These are phyloP conservation scores for Chytriomyces hyalinus DNA, from an alignment of 192 early-diverging fungal species.

Conservation along the genomic window DNA sequence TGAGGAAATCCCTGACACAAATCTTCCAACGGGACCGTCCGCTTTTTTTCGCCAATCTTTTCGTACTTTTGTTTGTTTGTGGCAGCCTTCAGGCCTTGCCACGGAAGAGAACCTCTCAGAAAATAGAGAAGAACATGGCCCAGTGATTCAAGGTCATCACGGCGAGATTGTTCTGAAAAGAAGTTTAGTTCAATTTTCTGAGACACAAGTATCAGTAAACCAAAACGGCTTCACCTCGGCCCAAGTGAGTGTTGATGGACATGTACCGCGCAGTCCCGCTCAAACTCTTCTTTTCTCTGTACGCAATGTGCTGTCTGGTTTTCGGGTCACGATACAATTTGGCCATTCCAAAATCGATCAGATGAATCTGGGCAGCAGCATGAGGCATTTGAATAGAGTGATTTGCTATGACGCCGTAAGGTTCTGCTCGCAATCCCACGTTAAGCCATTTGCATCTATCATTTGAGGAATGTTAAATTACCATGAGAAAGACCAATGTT, in stretches of 20 bases:
- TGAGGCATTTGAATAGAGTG: slow-evolving; percentile 63
- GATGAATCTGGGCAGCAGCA: slow-evolving; percentile 70
- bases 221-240: slow-evolving; percentile 67
- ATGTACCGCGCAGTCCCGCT: slow-evolving; percentile 95
- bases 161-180: slow-evolving; percentile 89
- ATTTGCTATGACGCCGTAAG: slow-evolving; percentile 54
- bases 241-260: slow-evolving; percentile 98
- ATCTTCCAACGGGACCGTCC: slow-evolving; percentile 84
- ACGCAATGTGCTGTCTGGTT: slow-evolving; percentile 96
- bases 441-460: background rate
- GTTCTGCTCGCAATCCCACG: slow-evolving; percentile 39
- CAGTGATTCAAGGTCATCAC: slow-evolving; percentile 96
- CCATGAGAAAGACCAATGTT: slow-evolving; percentile 23
- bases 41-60: slow-evolving; percentile 99
- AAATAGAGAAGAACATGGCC: slow-evolving; percentile 99
- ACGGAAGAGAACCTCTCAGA: slow-evolving; percentile 89
- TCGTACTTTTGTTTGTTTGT: slow-evolving; percentile 99
- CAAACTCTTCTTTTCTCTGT: slow-evolving; percentile 84
- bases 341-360: slow-evolving; percentile 99
- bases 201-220: background rate
- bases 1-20: slow-evolving; percentile 90
- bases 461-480: slow-evolving; percentile 14
- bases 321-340: slow-evolving; percentile 97
- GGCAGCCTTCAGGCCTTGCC: slow-evolving; percentile 97
- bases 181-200: slow-evolving; percentile 8